These are phyloP conservation scores for Boechera stricta DNA, from an alignment of 345 rosid species.

Conservation along the genomic window DNA sequence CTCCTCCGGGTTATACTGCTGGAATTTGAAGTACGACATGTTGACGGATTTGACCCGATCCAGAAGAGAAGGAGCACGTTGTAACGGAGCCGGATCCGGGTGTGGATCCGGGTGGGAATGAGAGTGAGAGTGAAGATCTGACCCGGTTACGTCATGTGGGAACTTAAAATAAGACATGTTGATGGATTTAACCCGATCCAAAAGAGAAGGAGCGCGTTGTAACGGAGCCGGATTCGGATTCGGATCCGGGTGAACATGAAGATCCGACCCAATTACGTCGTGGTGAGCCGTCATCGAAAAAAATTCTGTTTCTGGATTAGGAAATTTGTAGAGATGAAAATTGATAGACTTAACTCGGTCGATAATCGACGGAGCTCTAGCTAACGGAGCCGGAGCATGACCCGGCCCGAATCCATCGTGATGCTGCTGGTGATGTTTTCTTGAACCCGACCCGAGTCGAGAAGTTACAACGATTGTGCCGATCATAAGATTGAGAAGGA, in stretches of 20 bases:
- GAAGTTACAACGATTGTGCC: conserved; percentile 62
- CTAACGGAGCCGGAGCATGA: conserved; percentile 40
- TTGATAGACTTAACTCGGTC: conserved; percentile 59
- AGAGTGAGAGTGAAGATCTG: conserved; percentile 30
- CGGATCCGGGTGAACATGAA: conserved; percentile 38
- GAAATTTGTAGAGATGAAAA: conserved; percentile 49
- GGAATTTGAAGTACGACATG: conserved; percentile 38
- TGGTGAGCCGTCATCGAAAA: conserved; percentile 29
- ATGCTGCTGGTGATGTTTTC: conserved; percentile 12
- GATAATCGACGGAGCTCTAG: conserved; percentile 57
- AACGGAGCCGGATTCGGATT: conserved; percentile 41
- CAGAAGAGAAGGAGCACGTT: conserved; percentile 57
- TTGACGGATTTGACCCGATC: conserved; percentile 71
- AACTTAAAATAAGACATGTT: conserved; percentile 44
- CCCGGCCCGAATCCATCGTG: conserved; percentile 37
- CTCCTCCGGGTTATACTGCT: conserved; percentile 42
- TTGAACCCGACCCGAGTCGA: conserved; percentile 46
- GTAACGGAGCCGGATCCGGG: conserved; percentile 33
- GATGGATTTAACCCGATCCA: conserved; percentile 70
- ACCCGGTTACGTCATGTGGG: conserved; percentile 35
- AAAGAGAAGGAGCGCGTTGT: conserved; percentile 61
- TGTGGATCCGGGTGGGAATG: conserved; percentile 15
- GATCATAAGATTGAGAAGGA: conserved; percentile 66
- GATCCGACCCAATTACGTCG: conserved; percentile 42
- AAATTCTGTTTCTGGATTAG: conserved; percentile 26